phyloP scores from a whole-genome alignment of 2,329 filamentous ascomycete genomes.

The Aciculosporium take region DNA sequence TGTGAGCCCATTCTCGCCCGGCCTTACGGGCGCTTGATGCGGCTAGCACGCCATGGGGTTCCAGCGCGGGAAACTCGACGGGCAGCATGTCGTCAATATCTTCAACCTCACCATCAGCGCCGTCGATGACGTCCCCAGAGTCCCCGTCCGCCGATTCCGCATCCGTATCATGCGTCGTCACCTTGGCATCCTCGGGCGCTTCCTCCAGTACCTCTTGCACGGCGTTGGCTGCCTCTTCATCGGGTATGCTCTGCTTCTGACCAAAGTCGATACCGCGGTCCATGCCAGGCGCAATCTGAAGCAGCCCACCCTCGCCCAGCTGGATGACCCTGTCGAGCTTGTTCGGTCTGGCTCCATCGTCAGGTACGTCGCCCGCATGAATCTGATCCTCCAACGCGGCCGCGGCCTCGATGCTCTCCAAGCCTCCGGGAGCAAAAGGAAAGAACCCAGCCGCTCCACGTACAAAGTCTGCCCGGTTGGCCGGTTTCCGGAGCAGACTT shows the following conservation, averaged over 20 bases:
- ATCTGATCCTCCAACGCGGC: conserved; percentile 71
- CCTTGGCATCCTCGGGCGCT: conserved; percentile 29
- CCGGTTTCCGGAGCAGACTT: conserved; percentile 73
- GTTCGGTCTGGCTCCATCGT: conserved; percentile 29
- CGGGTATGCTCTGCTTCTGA: conserved; percentile 39
- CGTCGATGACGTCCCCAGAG: conserved; percentile 15
- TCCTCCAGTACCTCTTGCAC: conserved; percentile 48
- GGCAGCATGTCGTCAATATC: conserved; percentile 79
- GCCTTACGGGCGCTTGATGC: conserved; percentile 57
- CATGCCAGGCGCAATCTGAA: conserved; percentile 74
- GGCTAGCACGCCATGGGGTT: conserved; percentile 65
- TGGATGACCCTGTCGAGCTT: conserved; percentile 78
- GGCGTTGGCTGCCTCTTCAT: conserved; percentile 51
- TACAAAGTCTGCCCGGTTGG: conserved; percentile 77
- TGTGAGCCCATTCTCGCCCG: conserved; percentile 89
- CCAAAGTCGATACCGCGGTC: conserved; percentile 60
- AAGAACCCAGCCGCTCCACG: conserved; percentile 87
- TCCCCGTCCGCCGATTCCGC: conserved; percentile 12
- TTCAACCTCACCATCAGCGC: conserved; percentile 37
- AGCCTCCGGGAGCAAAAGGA: conserved; percentile 79
- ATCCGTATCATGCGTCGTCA: conserved; percentile 14
- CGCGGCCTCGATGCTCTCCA: conserved; percentile 75
- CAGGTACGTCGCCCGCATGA: conserved; percentile 34
- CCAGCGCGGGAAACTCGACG: conserved; percentile 81
- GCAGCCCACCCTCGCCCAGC: conserved; percentile 63